phyloP scores from a whole-genome alignment of 106 monocot species.

The Amphibolis antarctica region DNA sequence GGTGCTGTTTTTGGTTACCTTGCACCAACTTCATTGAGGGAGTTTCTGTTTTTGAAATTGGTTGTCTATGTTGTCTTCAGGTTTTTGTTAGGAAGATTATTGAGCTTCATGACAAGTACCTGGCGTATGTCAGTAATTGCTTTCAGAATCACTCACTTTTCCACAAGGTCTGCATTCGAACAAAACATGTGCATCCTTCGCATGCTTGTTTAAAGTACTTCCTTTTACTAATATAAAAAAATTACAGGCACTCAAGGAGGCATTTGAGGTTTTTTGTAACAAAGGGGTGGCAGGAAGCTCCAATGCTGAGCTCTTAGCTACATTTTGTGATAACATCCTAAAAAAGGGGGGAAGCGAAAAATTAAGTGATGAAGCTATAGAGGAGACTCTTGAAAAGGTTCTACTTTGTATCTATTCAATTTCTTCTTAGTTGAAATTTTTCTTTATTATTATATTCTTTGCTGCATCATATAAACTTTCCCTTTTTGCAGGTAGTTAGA shows the following conservation, averaged over 20 bases:
- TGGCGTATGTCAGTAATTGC: conserved; percentile 19
- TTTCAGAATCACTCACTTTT: conserved; percentile 21
- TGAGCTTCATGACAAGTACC: conserved; percentile 28
- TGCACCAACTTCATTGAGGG: neutral
- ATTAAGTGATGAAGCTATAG: conserved; percentile 26
- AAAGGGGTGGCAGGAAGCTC: conserved; percentile 20
- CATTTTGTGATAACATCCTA: conserved; percentile 23
- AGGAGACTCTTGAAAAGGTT: conserved; percentile 32
- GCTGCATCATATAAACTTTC: neutral
- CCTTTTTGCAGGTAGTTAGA: conserved; percentile 20
- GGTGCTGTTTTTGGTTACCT: conserved; percentile 1
- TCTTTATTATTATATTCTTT: neutral
- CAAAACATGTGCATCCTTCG: neutral
- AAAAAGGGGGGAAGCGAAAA: conserved; percentile 28
- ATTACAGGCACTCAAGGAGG: conserved; percentile 25
- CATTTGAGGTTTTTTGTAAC: conserved; percentile 28
- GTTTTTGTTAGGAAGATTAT: conserved; percentile 22
- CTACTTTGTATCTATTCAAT: neutral
- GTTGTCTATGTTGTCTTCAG: neutral
- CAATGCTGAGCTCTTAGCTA: conserved; percentile 25
- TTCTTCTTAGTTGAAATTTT: neutral
- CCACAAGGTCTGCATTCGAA: conserved; percentile 18
- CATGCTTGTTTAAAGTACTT: neutral
- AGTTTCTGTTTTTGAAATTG: neutral
- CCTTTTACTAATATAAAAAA: neutral